Evolutionary conservation across 2,329 filamentous ascomycete species (phyloP), one percentile per base, ranked within the genome.

Genomic region (Lachnellula cervina): DNA sequence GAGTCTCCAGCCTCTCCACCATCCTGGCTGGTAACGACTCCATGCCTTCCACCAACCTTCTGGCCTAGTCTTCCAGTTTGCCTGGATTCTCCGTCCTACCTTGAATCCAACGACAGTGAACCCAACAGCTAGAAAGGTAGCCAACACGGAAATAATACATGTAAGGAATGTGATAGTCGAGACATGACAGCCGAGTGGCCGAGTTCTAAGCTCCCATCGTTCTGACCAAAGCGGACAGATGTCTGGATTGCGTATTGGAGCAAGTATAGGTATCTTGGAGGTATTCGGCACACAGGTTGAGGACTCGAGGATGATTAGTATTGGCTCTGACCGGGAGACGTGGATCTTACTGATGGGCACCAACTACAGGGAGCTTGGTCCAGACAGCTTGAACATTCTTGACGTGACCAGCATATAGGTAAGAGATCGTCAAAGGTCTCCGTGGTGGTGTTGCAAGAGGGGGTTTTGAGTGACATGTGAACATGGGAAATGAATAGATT

Each of bases 231-330:
- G 72, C 6, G 80, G 81, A 59, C 80, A 83, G 5, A 81, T 71
- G 49, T 77, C 67, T 42, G 75, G 69, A 54, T 81, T 71, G 62
- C 73, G 77, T 2, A 76, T 74, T 2, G 80, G 80, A 2, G 79
- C 79, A 16, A 83, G 69, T 32, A 79, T 64, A 0, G 73, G 77
- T 9, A 80, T 65, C 0, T 59, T 53, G 55, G 76, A 67, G 16
- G 71, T 68, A 58, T 81, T 82, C 21, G 80, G 80, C 1, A 82
- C 75, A 64, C 80, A 83, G 0, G 77, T 75, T 67, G 75, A 78
- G 4, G 79, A 64, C 63, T 57, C 49, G 34, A 34, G 7, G 3
- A 28, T 25, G 28, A 37, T 56, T 21, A 54, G 56, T 19, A 53
- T 16, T 14, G 6, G 14, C 11, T 42, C 13, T 21, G 38, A 17